Evolutionary conservation across 2,329 filamentous ascomycete genomes (phyloP).

Genomic region (Cercospora citrullina): DNA sequence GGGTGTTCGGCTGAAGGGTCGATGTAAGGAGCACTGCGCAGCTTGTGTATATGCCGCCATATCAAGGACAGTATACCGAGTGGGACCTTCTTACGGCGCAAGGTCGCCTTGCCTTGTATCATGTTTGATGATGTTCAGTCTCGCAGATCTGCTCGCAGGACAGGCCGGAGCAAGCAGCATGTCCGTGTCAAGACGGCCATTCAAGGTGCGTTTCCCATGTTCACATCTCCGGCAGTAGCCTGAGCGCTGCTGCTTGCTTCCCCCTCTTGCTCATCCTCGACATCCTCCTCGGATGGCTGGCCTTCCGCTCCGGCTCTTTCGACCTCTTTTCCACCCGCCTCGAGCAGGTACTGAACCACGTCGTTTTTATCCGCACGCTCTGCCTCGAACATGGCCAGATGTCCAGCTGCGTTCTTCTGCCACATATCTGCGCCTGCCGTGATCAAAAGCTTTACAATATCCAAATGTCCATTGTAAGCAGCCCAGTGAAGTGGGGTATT

Average conservation of each 20-base stretch:
- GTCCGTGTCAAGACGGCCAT: neutral
- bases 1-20: neutral
- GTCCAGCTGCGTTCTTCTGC: slow-evolving; percentile 78
- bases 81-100: neutral
- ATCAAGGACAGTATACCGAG: neutral
- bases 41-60: neutral
- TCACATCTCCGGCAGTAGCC: slow-evolving; percentile 15
- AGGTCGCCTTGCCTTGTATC: neutral
- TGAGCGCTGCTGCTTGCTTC: slow-evolving; percentile 22
- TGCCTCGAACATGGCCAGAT: slow-evolving; percentile 58
- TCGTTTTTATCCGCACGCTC: slow-evolving; percentile 52
- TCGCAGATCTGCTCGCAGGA: neutral
- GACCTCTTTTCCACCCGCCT: slow-evolving; percentile 46
- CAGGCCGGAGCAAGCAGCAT: neutral
- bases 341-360: slow-evolving; percentile 51
- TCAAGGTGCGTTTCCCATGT: slow-evolving; percentile 15
- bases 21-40: neutral
- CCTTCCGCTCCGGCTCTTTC: slow-evolving; percentile 26
- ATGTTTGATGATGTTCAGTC: neutral
- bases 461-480: slow-evolving; percentile 81
- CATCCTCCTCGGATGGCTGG: slow-evolving; percentile 26
- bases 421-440: slow-evolving; percentile 74
- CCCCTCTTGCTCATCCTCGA: slow-evolving; percentile 25
- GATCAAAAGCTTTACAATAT: slow-evolving; percentile 74
- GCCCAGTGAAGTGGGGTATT: slow-evolving; percentile 96